Evolutionary conservation across 1,284 basidiomycete species (phyloP).

Genomic region (Entoloma clypeatum): DNA sequence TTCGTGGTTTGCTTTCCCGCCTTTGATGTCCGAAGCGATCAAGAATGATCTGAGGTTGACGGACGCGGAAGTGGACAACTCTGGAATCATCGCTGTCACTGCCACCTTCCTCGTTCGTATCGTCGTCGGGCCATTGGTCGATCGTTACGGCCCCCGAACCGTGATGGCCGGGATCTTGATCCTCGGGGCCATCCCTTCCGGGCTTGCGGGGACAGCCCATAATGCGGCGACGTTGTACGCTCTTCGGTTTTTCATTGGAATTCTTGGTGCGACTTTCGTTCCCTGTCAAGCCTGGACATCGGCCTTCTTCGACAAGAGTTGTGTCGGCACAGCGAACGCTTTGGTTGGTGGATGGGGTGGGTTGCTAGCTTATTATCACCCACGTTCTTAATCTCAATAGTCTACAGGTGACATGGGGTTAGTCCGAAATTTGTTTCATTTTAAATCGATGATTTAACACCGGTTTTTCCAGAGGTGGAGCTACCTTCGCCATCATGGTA

Average conservation of each 20-base stretch:
- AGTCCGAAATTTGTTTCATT: too few species aligned
- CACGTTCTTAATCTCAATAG: neutral
- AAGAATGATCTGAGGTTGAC: constrained; percentile 49
- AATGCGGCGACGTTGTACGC: constrained; percentile 44
- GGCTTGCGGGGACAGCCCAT: constrained; percentile 51
- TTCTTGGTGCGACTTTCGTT: constrained; percentile 60
- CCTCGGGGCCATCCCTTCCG: constrained; percentile 61
- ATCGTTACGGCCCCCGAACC: constrained; percentile 56
- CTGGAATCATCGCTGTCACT: constrained; percentile 55
- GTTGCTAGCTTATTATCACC: neutral
- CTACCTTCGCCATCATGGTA: constrained; percentile 60
- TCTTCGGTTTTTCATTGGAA: constrained; percentile 51
- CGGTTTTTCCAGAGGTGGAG: constrained; percentile 32
- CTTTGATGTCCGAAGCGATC: constrained; percentile 58
- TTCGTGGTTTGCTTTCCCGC: constrained; percentile 66
- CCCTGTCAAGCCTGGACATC: constrained; percentile 59
- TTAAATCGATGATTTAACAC: too few species aligned
- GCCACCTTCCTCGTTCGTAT: constrained; percentile 56
- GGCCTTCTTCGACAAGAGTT: constrained; percentile 55
- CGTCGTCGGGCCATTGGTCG: constrained; percentile 53
- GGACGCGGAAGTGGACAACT: constrained; percentile 41
- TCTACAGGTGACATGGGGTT: too few species aligned
- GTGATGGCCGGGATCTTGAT: constrained; percentile 59
- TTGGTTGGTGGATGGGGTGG: constrained; percentile 38
- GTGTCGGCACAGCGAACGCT: constrained; percentile 57